Evolutionary conservation across 2,329 filamentous ascomycete species (phyloP).

Genomic region (Penicillium sclerotiorum): DNA sequence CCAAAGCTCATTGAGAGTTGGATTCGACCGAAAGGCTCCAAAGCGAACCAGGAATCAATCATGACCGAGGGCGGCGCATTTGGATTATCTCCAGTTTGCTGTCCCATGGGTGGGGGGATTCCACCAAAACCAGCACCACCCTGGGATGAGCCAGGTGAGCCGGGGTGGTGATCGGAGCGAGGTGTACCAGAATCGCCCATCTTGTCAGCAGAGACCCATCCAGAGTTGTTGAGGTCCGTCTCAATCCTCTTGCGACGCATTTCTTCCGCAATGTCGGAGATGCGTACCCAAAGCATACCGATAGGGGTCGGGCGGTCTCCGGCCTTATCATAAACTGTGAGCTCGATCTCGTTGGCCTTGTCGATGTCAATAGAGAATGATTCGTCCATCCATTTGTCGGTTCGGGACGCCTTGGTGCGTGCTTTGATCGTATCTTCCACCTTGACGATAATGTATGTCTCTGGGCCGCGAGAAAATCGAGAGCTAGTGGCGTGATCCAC

Average conservation of each 20-base stretch:
- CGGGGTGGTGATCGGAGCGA: conserved; percentile 54
- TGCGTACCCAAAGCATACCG: conserved; percentile 91
- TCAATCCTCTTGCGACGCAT: conserved; percentile 97
- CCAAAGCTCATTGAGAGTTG: conserved; percentile 87
- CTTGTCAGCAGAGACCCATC: conserved; percentile 96
- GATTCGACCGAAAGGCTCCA: conserved; percentile 91
- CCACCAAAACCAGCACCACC: conserved; percentile 24
- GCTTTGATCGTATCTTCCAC: conserved; percentile 93
- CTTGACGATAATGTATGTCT: conserved; percentile 95
- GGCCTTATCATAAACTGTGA: conserved; percentile 96
- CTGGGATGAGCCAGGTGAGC: conserved; percentile 50
- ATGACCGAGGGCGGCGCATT: conserved; percentile 40
- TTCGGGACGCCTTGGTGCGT: conserved; percentile 80
- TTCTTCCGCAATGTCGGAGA: conserved; percentile 96
- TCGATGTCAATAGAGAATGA: conserved; percentile 91
- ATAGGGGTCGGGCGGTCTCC: conserved; percentile 89
- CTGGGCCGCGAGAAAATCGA: conserved; percentile 84
- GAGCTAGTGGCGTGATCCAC: conserved; percentile 87
- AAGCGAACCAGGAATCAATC: conserved; percentile 94
- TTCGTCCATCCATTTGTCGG: conserved; percentile 89
- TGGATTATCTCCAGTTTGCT: conserved; percentile 30
- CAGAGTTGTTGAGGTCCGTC: conserved; percentile 88
- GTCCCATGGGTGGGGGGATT: conserved; percentile 23
- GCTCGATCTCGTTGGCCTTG: conserved; percentile 97
- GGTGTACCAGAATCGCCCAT: conserved; percentile 67